Evolutionary conservation across 2,329 filamentous ascomycete species (phyloP).

Genomic region (Decorospora gaudefroyi): DNA sequence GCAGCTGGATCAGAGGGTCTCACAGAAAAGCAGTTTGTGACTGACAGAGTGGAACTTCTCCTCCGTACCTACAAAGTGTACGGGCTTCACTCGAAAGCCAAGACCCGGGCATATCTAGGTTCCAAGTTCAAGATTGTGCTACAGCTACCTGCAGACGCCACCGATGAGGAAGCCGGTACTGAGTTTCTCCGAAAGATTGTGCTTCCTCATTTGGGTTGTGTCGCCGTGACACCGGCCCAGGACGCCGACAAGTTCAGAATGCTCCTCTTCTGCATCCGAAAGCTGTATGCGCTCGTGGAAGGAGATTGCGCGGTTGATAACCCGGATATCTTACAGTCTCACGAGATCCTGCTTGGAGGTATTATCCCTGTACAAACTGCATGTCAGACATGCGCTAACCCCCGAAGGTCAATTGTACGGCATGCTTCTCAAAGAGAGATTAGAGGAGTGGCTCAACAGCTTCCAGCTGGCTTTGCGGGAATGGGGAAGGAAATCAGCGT

Average conservation of each 20-base stretch:
- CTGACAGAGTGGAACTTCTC: slow-evolving; percentile 89
- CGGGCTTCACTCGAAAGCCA: slow-evolving; percentile 75
- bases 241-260: slow-evolving; percentile 92
- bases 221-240: slow-evolving; percentile 80
- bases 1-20: slow-evolving; percentile 74
- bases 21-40: slow-evolving; percentile 84
- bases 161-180: slow-evolving; percentile 84
- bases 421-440: slow-evolving; percentile 90
- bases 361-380: no score
- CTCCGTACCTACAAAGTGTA: slow-evolving; percentile 93
- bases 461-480: slow-evolving; percentile 60
- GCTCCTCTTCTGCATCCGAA: slow-evolving; percentile 93
- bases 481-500: slow-evolving; percentile 58
- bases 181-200: slow-evolving; percentile 91
- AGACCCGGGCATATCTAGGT: slow-evolving; percentile 85
- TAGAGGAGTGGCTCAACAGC: slow-evolving; percentile 86
- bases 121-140: slow-evolving; percentile 89
- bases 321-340: slow-evolving; percentile 93
- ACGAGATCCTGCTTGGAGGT: slow-evolving; percentile 91
- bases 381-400: no score
- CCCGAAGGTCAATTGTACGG: slow-evolving; percentile 93
- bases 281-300: slow-evolving; percentile 89
- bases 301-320: slow-evolving; percentile 94
- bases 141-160: slow-evolving; percentile 79
- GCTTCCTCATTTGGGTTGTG: slow-evolving; percentile 85